Evolutionary conservation across 805 yeast species (phyloP).

Genomic region (Candida qinlingensis): DNA sequence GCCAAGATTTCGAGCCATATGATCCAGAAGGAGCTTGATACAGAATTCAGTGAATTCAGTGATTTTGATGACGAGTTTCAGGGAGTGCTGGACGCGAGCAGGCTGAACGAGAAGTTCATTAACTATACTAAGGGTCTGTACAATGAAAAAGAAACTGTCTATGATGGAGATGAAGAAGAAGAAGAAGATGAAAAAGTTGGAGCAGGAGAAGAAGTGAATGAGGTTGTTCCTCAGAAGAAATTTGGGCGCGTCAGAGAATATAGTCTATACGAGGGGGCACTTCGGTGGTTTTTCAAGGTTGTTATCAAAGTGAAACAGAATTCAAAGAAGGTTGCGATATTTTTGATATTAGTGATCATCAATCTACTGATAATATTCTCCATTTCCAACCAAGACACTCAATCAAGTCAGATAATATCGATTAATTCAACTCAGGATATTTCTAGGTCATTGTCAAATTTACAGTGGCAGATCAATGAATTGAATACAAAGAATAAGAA

Average conservation of each 20-base stretch:
- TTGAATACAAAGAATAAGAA: constrained; percentile 15
- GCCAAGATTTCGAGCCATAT: background rate
- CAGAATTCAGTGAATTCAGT: background rate
- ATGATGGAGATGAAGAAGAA: background rate
- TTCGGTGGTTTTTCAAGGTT: constrained; percentile 1
- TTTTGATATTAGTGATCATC: background rate
- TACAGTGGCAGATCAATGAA: constrained; percentile 24
- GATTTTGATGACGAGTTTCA: background rate
- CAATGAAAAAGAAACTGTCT: background rate
- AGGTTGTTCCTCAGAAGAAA: no score
- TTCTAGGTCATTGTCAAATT: constrained; percentile 15
- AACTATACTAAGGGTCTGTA: background rate
- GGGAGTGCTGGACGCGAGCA: background rate
- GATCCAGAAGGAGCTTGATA: background rate
- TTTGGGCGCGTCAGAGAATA: background rate
- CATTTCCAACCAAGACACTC: background rate
- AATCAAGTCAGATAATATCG: constrained; percentile 9
- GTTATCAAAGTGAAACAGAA: constrained; percentile 1
- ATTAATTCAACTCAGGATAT: constrained; percentile 13
- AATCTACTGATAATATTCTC: constrained; percentile 3
- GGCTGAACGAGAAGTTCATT: background rate
- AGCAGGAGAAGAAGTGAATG: background rate
- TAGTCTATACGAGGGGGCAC: background rate
- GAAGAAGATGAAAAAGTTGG: background rate
- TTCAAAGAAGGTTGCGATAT: background rate